Evolutionary conservation across 495 filamentous ascomycete species (phyloP).

Genomic region (Trichocladium antarcticum): DNA sequence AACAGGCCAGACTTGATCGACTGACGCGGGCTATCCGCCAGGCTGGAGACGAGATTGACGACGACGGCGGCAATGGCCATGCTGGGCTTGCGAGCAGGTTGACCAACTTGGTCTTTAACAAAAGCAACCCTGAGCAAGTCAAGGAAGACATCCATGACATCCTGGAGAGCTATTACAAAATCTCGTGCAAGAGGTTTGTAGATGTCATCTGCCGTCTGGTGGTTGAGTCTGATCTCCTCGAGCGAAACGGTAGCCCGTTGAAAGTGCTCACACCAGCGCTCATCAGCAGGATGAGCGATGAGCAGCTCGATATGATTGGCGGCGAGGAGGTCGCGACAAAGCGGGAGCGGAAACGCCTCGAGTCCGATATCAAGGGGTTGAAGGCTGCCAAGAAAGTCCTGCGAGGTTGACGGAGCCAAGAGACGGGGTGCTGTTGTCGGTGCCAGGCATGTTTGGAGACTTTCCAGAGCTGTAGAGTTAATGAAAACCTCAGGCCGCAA

Average conservation of each 20-base stretch:
- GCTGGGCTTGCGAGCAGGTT: too few relatives aligned
- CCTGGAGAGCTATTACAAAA: slow-evolving; percentile 49
- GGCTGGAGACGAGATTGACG: too few relatives aligned
- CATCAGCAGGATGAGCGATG: slow-evolving; percentile 19
- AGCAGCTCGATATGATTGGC: slow-evolving; percentile 31
- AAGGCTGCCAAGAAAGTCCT: slow-evolving; percentile 20
- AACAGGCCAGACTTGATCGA: too few relatives aligned
- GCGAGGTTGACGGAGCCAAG: not conserved
- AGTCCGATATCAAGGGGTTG: slow-evolving; percentile 18
- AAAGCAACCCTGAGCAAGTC: slow-evolving; percentile 39
- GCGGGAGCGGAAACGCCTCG: slow-evolving; percentile 17
- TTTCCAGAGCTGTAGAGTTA: too few relatives aligned
- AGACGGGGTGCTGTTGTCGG: too few relatives aligned
- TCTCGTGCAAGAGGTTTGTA: slow-evolving; percentile 45
- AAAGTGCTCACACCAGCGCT: slow-evolving; percentile 19
- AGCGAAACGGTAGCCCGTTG: slow-evolving; percentile 22
- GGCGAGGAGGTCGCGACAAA: slow-evolving; percentile 23
- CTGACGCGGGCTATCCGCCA: too few relatives aligned
- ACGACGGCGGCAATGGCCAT: too few relatives aligned
- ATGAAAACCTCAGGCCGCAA: too few relatives aligned
- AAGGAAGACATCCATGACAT: slow-evolving; percentile 47
- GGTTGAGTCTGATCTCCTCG: slow-evolving; percentile 26
- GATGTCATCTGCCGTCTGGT: slow-evolving; percentile 40
- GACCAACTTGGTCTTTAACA: slow-evolving; percentile 11
- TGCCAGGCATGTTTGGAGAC: too few relatives aligned